Conservation (phyloP, 148 eudicot species). For the Nepenthes gracilis region DNA sequence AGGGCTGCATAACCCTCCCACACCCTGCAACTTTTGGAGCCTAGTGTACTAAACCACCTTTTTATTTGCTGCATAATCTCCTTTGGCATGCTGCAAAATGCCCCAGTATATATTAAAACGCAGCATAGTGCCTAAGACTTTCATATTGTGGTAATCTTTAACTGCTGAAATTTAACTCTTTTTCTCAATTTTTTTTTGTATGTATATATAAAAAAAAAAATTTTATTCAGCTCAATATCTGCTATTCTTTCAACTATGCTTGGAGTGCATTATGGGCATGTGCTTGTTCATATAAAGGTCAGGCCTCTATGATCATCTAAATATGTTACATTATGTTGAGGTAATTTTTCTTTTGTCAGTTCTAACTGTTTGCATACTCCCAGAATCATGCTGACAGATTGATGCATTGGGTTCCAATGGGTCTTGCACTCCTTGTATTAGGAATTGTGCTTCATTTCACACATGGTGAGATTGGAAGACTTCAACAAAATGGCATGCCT, state of each 20-base stretch:
- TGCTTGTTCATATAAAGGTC: constrained; percentile 74
- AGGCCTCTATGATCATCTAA: constrained; percentile 1
- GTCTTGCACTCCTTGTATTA: constrained; percentile 39
- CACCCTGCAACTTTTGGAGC: no score
- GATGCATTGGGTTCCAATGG: constrained; percentile 62
- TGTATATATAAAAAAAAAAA: not conserved
- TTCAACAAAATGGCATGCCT: not conserved
- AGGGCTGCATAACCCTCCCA: no score
- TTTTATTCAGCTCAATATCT: constrained; percentile 60
- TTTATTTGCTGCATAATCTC: no score
- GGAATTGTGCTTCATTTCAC: constrained; percentile 71
- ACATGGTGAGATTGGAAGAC: constrained; percentile 29
- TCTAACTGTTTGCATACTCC: not conserved
- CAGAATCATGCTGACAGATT: constrained; percentile 69
- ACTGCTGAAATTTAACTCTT: no score
- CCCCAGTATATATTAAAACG: no score
- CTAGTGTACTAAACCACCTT: no score
- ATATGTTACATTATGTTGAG: not conserved
- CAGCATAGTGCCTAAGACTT: no score
- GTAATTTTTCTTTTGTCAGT: constrained; percentile 4
- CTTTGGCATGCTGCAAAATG: no score
- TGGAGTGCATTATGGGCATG: constrained; percentile 86
- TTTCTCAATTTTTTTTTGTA: not conserved
- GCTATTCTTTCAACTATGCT: constrained; percentile 69
- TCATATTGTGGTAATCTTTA: no score